Percentiles rank a stretch among this genome's conserved stretches.
Evolutionary conservation across 1,284 basidiomycete genomes (phyloP).

Genomic region (Microbotryomycetes sp.): DNA sequence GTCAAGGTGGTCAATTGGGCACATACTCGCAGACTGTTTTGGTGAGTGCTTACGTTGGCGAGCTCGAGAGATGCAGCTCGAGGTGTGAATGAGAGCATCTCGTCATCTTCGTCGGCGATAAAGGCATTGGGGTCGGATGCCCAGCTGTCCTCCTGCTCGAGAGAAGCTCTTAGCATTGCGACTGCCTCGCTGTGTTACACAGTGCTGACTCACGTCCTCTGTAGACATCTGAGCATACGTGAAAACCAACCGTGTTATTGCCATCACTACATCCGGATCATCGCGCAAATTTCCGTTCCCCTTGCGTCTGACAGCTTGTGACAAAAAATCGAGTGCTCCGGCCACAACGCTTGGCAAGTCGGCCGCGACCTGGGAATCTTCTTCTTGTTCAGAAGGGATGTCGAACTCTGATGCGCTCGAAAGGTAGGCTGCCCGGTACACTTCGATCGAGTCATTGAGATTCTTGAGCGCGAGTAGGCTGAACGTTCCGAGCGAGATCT

Average conservation of each 20-base stretch:
- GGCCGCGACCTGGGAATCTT: conserved; percentile 57
- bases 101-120: conserved; percentile 90
- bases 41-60: conserved; percentile 54
- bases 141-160: conserved; percentile 78
- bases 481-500: conserved; percentile 68
- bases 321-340: conserved; percentile 73
- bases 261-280: conserved; percentile 35
- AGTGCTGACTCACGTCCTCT: conserved; percentile 62
- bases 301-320: conserved; percentile 56
- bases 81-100: conserved; percentile 71
- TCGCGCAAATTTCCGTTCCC: conserved; percentile 58
- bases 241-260: conserved; percentile 53
- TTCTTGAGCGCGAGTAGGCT: conserved; percentile 61
- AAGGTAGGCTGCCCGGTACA: conserved; percentile 64
- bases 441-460: conserved; percentile 58
- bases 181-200: not conserved
- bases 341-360: conserved; percentile 64
- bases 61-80: conserved; percentile 80
- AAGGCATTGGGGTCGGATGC: conserved; percentile 81
- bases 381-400: conserved; percentile 54
- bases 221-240: conserved; percentile 78
- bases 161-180: not conserved
- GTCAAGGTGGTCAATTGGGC: not conserved
- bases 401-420: conserved; percentile 45
- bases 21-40: not conserved